A percentile compares a stretch with the other conserved stretches of the same genome.
Conservation (phyloP, 345 rosid genomes). For the Cochlearia excelsa region DNA sequence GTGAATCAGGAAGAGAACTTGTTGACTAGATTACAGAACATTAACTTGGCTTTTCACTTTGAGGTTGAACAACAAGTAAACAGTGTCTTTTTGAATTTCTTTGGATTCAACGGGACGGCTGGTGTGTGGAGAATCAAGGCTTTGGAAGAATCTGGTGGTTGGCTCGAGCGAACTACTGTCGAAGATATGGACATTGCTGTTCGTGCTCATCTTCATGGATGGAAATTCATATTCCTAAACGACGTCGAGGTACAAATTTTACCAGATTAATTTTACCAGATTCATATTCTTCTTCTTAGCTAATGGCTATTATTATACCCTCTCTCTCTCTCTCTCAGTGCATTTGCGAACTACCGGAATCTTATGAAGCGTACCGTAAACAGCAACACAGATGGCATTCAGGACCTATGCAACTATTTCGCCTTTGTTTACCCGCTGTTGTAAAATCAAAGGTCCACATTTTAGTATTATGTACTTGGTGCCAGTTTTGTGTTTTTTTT, state of each 20-base stretch:
- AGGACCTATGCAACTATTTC: constrained; percentile 92
- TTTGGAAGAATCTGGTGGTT: constrained; percentile 90
- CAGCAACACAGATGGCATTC: constrained; percentile 99
- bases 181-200: constrained; percentile 96
- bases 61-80: constrained; percentile 81
- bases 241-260: constrained; percentile 61
- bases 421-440: constrained; percentile 69
- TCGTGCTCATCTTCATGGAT: constrained; percentile 90
- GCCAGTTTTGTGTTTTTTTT: no score
- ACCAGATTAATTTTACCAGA: no score
- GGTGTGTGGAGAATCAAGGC: constrained; percentile 94
- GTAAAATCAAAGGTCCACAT: constrained; percentile 63
- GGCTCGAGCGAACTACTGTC: constrained; percentile 89
- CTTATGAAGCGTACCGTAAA: constrained; percentile 90
- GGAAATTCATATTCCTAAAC: constrained; percentile 84
- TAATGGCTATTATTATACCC: neutral
- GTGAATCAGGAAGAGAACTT: constrained; percentile 67
- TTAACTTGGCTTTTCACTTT: constrained; percentile 62
- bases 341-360: constrained; percentile 94
- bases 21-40: constrained; percentile 59
- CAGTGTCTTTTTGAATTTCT: constrained; percentile 58
- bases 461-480: neutral
- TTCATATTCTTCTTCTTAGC: no score
- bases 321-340: constrained; percentile 43
- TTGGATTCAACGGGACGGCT: constrained; percentile 77